Percentiles rank a stretch among this genome's conserved stretches.
Conservation (phyloP, 2,329 filamentous ascomycete genomes). For the Decorospora gaudefroyi region DNA sequence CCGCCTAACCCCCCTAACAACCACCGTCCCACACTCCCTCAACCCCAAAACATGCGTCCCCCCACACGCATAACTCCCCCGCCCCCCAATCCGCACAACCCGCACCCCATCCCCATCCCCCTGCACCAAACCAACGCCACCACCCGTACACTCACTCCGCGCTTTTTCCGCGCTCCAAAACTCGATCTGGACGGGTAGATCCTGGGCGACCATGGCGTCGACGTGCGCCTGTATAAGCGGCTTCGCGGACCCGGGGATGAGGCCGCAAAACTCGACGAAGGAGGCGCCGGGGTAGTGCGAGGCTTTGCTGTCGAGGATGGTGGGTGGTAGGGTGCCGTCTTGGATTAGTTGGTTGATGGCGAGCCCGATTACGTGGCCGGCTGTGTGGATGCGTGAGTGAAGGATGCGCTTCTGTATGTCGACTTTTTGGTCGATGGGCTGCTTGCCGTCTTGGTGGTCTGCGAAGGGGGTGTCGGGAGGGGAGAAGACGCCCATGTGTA, state of each 20-base stretch:
- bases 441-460: constrained; percentile 27
- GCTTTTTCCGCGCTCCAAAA: constrained; percentile 72
- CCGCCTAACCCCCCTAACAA: constrained; percentile 69
- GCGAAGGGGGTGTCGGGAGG: background rate
- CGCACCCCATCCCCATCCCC: constrained; percentile 52
- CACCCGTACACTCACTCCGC: constrained; percentile 47
- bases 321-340: constrained; percentile 40
- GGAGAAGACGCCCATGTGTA: constrained; percentile 67
- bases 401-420: constrained; percentile 64
- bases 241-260: constrained; percentile 61
- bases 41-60: constrained; percentile 72
- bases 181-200: constrained; percentile 55
- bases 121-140: constrained; percentile 39
- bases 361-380: constrained; percentile 71
- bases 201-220: constrained; percentile 60
- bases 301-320: constrained; percentile 70
- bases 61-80: constrained; percentile 73
- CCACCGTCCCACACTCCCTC: constrained; percentile 62
- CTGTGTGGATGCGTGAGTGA: constrained; percentile 72
- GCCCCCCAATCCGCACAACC: constrained; percentile 70
- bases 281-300: constrained; percentile 71
- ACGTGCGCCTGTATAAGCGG: constrained; percentile 62
- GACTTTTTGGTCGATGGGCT: constrained; percentile 60
- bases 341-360: constrained; percentile 66
- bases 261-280: constrained; percentile 67